Evolutionary conservation across 2,329 filamentous ascomycete genomes (phyloP).

Genomic region (Fusarium sp.): DNA sequence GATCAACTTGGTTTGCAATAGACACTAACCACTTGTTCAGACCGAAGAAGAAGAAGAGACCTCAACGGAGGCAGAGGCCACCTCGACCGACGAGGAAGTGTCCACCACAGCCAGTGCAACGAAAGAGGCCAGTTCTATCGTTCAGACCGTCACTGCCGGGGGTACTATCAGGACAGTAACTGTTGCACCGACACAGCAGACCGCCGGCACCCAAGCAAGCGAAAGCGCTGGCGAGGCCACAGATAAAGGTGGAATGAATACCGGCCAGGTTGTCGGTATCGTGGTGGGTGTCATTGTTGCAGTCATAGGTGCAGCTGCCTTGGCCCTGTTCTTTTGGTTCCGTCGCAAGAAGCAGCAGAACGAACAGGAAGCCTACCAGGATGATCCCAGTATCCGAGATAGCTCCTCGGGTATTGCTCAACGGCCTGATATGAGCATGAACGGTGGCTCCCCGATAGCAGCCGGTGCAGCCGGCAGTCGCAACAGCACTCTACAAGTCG

Average conservation of each 20-base stretch:
- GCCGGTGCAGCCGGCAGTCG: constrained; percentile 59
- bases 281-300: constrained; percentile 64
- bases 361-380: constrained; percentile 58
- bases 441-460: constrained; percentile 50
- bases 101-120: constrained; percentile 40
- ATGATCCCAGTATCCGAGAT: constrained; percentile 62
- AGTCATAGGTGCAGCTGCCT: constrained; percentile 55
- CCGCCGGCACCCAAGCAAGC: constrained; percentile 36
- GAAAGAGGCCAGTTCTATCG: constrained; percentile 43
- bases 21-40: constrained; percentile 37
- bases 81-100: constrained; percentile 10
- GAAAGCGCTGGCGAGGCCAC: constrained; percentile 32
- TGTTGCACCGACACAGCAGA: constrained; percentile 59
- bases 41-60: constrained; percentile 35
- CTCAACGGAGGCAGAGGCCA: constrained; percentile 32
- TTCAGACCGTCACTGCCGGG: constrained; percentile 68
- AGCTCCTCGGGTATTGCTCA: constrained; percentile 64
- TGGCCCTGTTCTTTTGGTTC: constrained; percentile 60
- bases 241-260: constrained; percentile 53
- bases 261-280: constrained; percentile 66
- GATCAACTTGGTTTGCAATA: constrained; percentile 10
- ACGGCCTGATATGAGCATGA: constrained; percentile 58
- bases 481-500: constrained; percentile 68
- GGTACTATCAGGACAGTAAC: constrained; percentile 69
- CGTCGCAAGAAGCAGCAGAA: constrained; percentile 61